These are phyloP conservation scores for Rhazya stricta DNA, from an alignment of 257 asterid species.

Conservation along the genomic window DNA sequence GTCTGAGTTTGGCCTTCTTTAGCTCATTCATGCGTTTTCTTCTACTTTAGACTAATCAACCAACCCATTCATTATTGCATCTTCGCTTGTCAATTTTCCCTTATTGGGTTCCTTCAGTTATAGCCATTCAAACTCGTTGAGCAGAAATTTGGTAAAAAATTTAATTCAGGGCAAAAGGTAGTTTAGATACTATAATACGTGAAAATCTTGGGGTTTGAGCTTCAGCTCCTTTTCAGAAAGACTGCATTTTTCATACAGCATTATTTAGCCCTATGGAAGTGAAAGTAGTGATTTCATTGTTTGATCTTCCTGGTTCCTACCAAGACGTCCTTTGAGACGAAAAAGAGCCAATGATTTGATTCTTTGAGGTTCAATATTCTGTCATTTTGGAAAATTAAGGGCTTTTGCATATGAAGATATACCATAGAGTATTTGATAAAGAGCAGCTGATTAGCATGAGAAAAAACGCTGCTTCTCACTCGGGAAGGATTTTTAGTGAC, in stretches of 20 bases:
- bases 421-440: neutral
- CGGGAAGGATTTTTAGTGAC: conserved; percentile 69
- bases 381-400: conserved; percentile 1
- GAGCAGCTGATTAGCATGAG: conserved; percentile 40
- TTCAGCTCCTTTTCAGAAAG: neutral
- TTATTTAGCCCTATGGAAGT: neutral
- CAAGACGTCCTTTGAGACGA: neutral
- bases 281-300: neutral
- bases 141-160: conserved; percentile 10
- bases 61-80: conserved; percentile 3
- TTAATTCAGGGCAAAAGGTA: conserved; percentile 10
- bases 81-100: conserved; percentile 9
- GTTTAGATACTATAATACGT: neutral
- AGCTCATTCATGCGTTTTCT: neutral
- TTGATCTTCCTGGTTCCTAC: neutral
- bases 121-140: conserved; percentile 24
- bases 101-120: conserved; percentile 22
- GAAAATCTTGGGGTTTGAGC: neutral
- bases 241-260: neutral
- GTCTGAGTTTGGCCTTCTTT: conserved; percentile 20
- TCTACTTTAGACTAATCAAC: conserved; percentile 12
- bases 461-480: conserved; percentile 48
- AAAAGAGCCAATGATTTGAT: neutral
- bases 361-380: neutral
- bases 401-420: conserved; percentile 10